Base-by-base conservation (phyloP, 176 grass and related monocot genomes). In the Oryza glumipatula region DNA sequence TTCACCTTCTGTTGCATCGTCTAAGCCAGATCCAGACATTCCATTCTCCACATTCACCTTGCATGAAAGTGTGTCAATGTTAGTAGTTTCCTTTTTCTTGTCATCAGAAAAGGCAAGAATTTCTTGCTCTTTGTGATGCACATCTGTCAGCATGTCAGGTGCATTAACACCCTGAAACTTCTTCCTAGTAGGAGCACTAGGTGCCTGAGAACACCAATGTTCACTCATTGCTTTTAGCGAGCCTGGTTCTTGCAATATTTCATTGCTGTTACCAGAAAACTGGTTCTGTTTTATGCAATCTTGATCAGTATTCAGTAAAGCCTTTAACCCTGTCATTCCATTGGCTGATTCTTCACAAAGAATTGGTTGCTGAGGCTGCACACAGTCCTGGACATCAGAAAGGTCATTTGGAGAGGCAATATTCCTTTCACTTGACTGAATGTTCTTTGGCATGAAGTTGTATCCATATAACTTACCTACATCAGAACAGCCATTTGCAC, bases 371-470 rank as follows among this genome's bases (percentile, higher is more conserved):
- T 41, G 56, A 46, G 54, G 22, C 16, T 19, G 49, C 14, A 44
- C 78, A 63, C 17, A 44, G 60, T 84, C 86, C 22, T 73, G 44
- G 14, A 54, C n/a, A 89, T 84, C 58, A 13, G 81, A 67, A 4
- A 7, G 15, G 43, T 39, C 41, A 44, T 85, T 63, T 65, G 75
- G 2, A 74, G 65, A 73, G 44, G 24, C 9, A 51, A 45, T 44
- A 77, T 51, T 89, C 47, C 74, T 77, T 82, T 46, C 65, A 45
- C 66, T 74, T 28, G 69, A 65, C 80, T 84, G 74, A 74, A 68
- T 54, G 79, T 83, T 73, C 33, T 76, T 86, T 69, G 70, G 78
- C 56, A 83, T 86, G 68, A 64, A 14, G 4, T 76, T 85, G 82
- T 65, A 68, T 38, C 71, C 74, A 90, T 72, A 82, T 16, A 72